Evolutionary conservation across 306 rosid genomes (phyloP), one percentile per base, ranked within the genome.

Genomic region (Cicer chorassanicum): DNA sequence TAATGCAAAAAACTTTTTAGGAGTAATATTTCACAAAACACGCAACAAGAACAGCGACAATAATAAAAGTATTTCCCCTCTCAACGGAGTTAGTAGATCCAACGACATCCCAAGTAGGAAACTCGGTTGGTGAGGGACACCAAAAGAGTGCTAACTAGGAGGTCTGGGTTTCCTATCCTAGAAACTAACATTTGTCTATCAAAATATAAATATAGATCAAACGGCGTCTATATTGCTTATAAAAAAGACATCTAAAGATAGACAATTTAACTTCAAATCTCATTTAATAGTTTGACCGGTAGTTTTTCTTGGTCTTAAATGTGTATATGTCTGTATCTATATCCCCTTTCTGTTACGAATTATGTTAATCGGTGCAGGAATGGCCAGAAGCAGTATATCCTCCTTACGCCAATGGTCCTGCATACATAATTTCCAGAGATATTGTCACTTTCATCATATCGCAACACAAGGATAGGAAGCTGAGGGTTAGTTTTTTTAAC

Each of bases 331-430:
- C 8, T 49, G 3, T 49, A 49, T 29, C 34, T n/a, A 1, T 49
- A 16, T 7, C 43, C 43, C 54, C 13, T 40, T 45, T 72, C 39
- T 78, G 79, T 73, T 16, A 79, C 74, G 42, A 72, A 68, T 66
- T 16, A 70, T 65, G 5, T 59, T 82, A 62, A 34, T 67, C 71
- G 74, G 75, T 9, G 82, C 89, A 91, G 98, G 98, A 94, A 72
- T 94, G 98, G 98, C 98, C 97, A 0, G 97, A 91, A 87, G 91
- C 66, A 85, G 86, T 83, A 14, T 93, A 93, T 83, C 98, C 97
- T 70, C 98, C 97, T 60, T 94, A 91, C 8, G 97, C 98, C 59
- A 94, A 94, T 77, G 98, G 98, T 46, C 98, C 97, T 41, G 97
- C 95, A 56, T 91, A 94, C 68, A 63, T 91, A 68, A 85, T 91